These are phyloP conservation scores for Phaffomyces antillensis DNA, from an alignment of 805 yeast genomes.

Conservation along the genomic window DNA sequence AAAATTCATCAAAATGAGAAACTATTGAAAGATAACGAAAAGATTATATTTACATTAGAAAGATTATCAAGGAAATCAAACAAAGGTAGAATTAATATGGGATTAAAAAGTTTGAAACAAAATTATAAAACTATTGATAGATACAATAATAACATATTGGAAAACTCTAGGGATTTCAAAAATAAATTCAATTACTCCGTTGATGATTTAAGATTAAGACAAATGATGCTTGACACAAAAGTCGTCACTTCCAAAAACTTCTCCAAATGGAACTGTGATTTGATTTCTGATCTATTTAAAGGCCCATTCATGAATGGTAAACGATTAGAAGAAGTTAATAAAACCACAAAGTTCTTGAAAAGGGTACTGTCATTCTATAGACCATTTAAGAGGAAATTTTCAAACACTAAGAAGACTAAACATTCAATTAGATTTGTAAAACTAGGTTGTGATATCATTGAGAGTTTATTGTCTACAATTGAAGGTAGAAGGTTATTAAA, in stretches of 20 bases:
- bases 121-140: conserved; percentile 6
- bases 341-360: conserved; percentile 79
- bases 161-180: conserved; percentile 15
- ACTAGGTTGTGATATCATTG: conserved; percentile 72
- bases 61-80: conserved; percentile 32
- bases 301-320: conserved; percentile 76
- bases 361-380: conserved; percentile 79
- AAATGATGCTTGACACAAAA: conserved; percentile 57
- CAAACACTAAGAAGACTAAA: conserved; percentile 43
- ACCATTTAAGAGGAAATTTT: conserved; percentile 83
- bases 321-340: conserved; percentile 68
- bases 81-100: conserved; percentile 31
- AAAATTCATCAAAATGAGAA: conserved; percentile 1
- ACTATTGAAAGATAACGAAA: conserved; percentile 3
- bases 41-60: conserved; percentile 43
- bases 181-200: conserved; percentile 7
- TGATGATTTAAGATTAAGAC: conserved; percentile 64
- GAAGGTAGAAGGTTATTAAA: conserved; percentile 63
- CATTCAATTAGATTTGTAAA: conserved; percentile 50
- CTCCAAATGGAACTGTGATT: conserved; percentile 83
- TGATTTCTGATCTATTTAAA: conserved; percentile 60
- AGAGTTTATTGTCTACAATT: conserved; percentile 49
- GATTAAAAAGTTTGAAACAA: conserved; percentile 23
- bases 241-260: conserved; percentile 75
- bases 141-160: conserved; percentile 12